Evolutionary conservation across 371 early-diverging fungal species (phyloP), one percentile per base, ranked within the genome.

Genomic region (Mucor velutinosus): DNA sequence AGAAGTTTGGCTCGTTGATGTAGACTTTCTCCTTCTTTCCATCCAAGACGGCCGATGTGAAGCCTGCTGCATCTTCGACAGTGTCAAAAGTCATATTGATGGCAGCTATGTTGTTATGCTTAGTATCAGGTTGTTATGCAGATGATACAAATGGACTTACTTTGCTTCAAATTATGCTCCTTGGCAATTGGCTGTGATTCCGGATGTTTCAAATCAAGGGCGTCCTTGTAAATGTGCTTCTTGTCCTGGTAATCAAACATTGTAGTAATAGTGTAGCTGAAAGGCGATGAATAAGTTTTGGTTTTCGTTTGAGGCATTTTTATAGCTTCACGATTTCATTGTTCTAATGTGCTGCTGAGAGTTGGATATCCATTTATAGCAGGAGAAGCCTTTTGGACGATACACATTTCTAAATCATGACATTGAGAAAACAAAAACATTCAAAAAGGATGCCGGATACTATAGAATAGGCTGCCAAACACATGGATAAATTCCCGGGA

Each of bases 71-170:
- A 27, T 72, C 73, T 10, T 72, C 62, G 0, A 65, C 65, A 15
- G 27, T 53, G 32, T 72, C 73, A 68, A 72, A 72, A 15, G 53
- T 53, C 65, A 72, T 62, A 45, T 66, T 73, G 32, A 69, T 73
- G 0, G 57, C 33, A 21, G 73, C 73, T 73, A 64, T 19, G 17
- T 6, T 60, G 8, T 4, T 21, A 12, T 0, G 5, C 33, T 19
- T 45, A 47, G 19, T 17, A 53, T 21, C 30, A 17, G 30, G 15
- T 17, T 17, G 1, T 2, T 25, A 10, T 23, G 14, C 51, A 8
- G 47, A 7, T 19, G 2, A 7, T 17, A 19, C 7, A 7, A 7
- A 15, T 7, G 41, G 11, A 41, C 47, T 57, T 70, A 70, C 70
- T 70, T 27, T 65, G 64, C 41, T 70, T 70, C 19, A 47, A 19